Evolutionary conservation across 2,329 filamentous ascomycete genomes (phyloP).

Genomic region (Fusarium penzigii): DNA sequence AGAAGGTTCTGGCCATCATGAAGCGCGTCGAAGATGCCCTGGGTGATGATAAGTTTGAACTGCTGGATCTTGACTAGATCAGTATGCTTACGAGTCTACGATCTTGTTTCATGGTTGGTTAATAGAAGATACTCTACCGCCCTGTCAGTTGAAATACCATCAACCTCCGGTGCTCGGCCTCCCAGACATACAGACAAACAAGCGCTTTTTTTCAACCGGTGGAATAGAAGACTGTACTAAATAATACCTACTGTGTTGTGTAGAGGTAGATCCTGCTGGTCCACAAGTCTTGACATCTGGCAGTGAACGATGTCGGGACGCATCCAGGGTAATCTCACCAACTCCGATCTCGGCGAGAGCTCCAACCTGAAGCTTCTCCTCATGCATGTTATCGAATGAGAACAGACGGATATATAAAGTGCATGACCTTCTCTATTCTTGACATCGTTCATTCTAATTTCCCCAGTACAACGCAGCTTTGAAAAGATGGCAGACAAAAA

Average conservation of each 20-base stretch:
- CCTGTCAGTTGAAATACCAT: background rate
- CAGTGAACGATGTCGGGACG: conserved; percentile 1
- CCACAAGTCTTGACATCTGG: conserved; percentile 12
- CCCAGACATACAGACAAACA: background rate
- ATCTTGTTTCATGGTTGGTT: too few relatives aligned
- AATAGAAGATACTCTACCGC: background rate
- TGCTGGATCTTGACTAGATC: conserved; percentile 50
- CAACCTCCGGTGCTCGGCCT: background rate
- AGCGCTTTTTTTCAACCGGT: too few relatives aligned
- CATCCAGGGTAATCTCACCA: conserved; percentile 3
- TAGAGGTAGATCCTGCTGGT: conserved; percentile 10
- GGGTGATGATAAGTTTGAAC: conserved; percentile 54
- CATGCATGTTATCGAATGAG: conserved; percentile 2
- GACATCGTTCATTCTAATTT: too few relatives aligned
- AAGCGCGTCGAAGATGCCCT: conserved; percentile 74
- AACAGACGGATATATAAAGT: conserved; percentile 18
- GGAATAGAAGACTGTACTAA: too few relatives aligned
- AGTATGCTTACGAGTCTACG: too few relatives aligned
- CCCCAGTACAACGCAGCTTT: too few relatives aligned
- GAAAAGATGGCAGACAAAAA: conserved; percentile 25
- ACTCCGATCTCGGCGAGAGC: conserved; percentile 28
- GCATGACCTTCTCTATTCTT: background rate
- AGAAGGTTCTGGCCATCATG: conserved; percentile 85
- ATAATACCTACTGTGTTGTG: background rate
- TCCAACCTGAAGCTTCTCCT: conserved; percentile 16